Conservation (phyloP, 179 eudicot species). For the Patellifolia procumbens region DNA sequence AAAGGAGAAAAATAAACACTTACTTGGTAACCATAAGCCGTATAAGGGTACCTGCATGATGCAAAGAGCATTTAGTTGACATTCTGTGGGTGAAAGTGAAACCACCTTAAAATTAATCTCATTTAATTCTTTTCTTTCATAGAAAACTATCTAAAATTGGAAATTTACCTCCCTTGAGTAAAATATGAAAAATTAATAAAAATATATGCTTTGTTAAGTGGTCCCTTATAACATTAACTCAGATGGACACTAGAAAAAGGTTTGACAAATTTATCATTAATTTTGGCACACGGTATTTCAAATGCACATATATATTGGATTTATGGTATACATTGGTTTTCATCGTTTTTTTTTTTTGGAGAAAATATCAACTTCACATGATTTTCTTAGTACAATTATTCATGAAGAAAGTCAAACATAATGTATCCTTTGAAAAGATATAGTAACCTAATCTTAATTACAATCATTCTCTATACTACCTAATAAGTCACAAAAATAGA, state of each 20-base stretch:
- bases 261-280: slow-evolving; percentile 10
- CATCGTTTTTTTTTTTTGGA: neutral
- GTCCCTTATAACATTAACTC: slow-evolving; percentile 30
- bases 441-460: too few relatives aligned
- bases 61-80: slow-evolving; percentile 19
- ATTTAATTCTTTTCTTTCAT: neutral
- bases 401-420: neutral
- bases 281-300: neutral
- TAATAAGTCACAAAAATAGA: too few relatives aligned
- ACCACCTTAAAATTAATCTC: neutral
- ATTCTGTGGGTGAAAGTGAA: slow-evolving; percentile 5
- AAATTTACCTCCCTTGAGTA: slow-evolving; percentile 11
- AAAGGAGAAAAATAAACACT: neutral
- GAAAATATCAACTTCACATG: neutral
- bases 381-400: neutral
- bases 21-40: slow-evolving; percentile 43
- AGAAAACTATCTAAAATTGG: slow-evolving; percentile 24
- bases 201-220: slow-evolving; percentile 14
- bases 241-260: neutral
- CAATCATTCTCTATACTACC: too few relatives aligned
- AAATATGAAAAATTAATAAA: neutral
- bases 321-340: neutral
- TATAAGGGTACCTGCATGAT: slow-evolving; percentile 40
- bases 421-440: neutral
- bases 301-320: neutral